Base-by-base conservation (phyloP, 1,139 yeast genomes). In the Candida frijolesensis region DNA sequence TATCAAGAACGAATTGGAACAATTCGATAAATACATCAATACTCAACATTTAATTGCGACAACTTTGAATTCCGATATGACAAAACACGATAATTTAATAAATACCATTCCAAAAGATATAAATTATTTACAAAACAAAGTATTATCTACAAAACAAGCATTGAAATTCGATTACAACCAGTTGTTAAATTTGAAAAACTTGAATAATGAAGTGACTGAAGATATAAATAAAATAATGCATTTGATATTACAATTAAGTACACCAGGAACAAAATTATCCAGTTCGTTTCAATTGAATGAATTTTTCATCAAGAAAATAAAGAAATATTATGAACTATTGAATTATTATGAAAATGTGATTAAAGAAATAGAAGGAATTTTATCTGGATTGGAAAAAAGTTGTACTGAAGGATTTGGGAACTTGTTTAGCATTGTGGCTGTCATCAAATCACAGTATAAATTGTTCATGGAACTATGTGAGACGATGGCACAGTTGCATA, bases 381-480 rank as follows among this genome's bases (percentile, higher is more conserved):
- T 70, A 57, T 65, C 60, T 45, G 78, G 73, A 14, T 69, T 75
- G 64, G 84, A 79, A 62, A 70, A 68, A 48, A 69, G 66, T 54
- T 68, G 78, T 55, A 67, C 73, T 53, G 74, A 79, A 55, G 79
- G 80, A 8, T 71, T 75, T 51, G 82, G 81, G 44, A 82, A 83
- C 16, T 72, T 86, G 51, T 79, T 79, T 53, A 76, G 74, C 57
- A 76, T 88, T 19, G 78, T 86, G 29, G 77, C 78, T 44, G 87
- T 96, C 0, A 78, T 94, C 32, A 84, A 85, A 58, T 90, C 87
- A 58, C 97, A 92, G 69, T 90, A 90, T 66, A 76, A 79, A 50
- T 75, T 92, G 56, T 92, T 92, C 68, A 89, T 94, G 92, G 96
- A 91, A 60, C 77, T 91, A 47, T 92, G 97, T 52, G 96, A 91